Evolutionary conservation across 1,284 basidiomycete species (phyloP).

Genomic region (Neonothopanus nambi): DNA sequence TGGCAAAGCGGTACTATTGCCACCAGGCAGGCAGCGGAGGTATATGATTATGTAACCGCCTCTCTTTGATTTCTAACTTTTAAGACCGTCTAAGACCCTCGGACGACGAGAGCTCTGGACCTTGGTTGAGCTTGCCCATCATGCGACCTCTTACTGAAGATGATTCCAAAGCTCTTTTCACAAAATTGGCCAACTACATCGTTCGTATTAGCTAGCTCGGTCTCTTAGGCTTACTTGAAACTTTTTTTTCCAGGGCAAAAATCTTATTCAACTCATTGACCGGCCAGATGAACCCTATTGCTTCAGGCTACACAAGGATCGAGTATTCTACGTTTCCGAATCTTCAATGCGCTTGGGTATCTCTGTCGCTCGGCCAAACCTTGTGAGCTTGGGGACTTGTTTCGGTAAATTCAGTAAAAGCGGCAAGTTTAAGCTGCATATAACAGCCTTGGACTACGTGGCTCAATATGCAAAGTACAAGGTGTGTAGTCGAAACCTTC

Average conservation of each 20-base stretch:
- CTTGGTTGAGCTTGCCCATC: not conserved
- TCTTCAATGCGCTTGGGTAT: slow-evolving; percentile 91
- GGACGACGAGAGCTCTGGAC: too few relatives aligned
- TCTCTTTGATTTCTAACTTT: not conserved
- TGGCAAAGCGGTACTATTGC: not conserved
- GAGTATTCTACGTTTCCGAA: slow-evolving; percentile 94
- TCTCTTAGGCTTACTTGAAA: slow-evolving; percentile 1
- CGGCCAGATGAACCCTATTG: slow-evolving; percentile 85
- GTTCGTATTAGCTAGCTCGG: slow-evolving; percentile 42
- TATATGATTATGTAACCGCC: not conserved
- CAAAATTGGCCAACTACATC: slow-evolving; percentile 91
- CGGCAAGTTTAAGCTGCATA: slow-evolving; percentile 97
- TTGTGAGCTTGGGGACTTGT: slow-evolving; percentile 94
- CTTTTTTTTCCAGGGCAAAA: slow-evolving; percentile 64
- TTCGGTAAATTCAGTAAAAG: slow-evolving; percentile 98
- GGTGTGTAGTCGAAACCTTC: slow-evolving; percentile 46
- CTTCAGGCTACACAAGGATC: slow-evolving; percentile 88
- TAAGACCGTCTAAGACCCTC: too few relatives aligned
- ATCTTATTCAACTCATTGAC: slow-evolving; percentile 88
- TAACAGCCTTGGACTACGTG: slow-evolving; percentile 91
- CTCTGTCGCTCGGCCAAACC: slow-evolving; percentile 89
- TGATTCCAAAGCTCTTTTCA: slow-evolving; percentile 85
- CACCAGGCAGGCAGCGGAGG: too few relatives aligned
- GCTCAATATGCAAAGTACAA: slow-evolving; percentile 99
- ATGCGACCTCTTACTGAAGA: slow-evolving; percentile 88